Conservation (phyloP, 495 filamentous ascomycete genomes). For the Cudoniella acicularis region DNA sequence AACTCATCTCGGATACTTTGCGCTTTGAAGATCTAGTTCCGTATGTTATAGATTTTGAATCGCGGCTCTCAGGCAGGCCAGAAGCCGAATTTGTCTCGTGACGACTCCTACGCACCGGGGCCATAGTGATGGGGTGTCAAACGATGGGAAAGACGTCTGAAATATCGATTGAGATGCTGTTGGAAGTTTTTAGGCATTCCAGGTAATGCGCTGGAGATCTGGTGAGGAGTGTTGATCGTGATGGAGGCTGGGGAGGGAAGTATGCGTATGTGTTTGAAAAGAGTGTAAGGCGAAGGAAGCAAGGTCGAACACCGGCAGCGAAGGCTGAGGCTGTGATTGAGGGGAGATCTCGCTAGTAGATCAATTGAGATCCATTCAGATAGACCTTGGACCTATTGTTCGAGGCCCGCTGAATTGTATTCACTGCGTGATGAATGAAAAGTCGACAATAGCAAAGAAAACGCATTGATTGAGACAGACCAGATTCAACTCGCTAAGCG, state of each 20-base stretch:
- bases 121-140: conserved; percentile 1
- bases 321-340: neutral
- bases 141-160: neutral
- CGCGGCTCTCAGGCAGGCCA: conserved; percentile 2
- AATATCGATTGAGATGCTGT: neutral
- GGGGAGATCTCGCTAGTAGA: neutral
- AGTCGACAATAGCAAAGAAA: neutral
- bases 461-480: neutral
- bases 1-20: conserved; percentile 3
- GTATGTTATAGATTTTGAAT: conserved; percentile 2
- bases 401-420: neutral
- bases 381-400: neutral
- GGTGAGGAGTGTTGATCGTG: neutral
- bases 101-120: conserved; percentile 5
- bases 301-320: neutral
- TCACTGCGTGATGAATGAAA: neutral
- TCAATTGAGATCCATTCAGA: neutral
- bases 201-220: neutral
- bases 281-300: neutral
- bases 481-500: neutral
- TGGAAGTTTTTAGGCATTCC: neutral
- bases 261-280: neutral
- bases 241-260: neutral
- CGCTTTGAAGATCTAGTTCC: conserved; percentile 18
- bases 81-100: conserved; percentile 5